Percentiles rank a stretch among this genome's conserved stretches.
These are phyloP conservation scores for Erigeron philadelphicus DNA, from an alignment of 140 eudicot species.

Conservation along the genomic window DNA sequence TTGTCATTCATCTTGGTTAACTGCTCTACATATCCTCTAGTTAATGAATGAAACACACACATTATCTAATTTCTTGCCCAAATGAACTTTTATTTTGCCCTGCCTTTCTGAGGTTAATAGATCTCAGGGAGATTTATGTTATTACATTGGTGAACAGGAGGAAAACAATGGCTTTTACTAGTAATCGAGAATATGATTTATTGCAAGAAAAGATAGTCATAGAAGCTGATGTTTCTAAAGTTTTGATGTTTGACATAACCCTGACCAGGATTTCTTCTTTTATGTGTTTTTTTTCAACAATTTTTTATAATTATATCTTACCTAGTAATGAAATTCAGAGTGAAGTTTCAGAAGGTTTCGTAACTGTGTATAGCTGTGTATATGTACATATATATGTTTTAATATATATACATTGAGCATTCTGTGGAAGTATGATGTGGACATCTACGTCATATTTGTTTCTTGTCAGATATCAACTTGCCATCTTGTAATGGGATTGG, in stretches of 20 bases:
- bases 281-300: neutral
- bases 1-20: neutral
- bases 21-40: neutral
- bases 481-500: neutral
- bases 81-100: neutral
- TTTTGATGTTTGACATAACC: neutral
- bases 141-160: neutral
- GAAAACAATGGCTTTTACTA: neutral
- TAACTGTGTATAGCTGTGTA: no score
- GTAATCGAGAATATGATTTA: neutral
- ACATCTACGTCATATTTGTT: neutral
- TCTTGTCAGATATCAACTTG: neutral
- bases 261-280: neutral
- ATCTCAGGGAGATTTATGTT: neutral
- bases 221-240: no score
- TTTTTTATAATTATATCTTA: no score
- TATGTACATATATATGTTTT: neutral
- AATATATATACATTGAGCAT: neutral
- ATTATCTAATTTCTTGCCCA: neutral
- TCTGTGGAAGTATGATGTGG: neutral
- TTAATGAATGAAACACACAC: neutral
- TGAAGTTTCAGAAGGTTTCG: no score
- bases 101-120: neutral
- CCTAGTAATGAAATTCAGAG: no score
- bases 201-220: no score